A percentile compares a stretch with the other conserved stretches of the same genome.
Evolutionary conservation across 441 rosid genomes (phyloP).

Genomic region (Croton setiger): DNA sequence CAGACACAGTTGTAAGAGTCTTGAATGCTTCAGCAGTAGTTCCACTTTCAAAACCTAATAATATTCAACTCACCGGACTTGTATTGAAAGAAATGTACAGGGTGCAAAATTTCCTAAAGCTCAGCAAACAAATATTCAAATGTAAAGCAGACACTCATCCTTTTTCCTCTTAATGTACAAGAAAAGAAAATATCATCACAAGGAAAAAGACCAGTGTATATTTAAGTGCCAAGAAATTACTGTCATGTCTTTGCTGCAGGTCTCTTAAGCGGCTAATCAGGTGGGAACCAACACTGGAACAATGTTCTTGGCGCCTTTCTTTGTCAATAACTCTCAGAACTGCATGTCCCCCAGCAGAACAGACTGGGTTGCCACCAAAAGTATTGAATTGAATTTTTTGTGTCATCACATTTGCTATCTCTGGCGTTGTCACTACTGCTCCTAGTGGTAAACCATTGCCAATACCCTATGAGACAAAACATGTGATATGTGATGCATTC

Average conservation of each 20-base stretch:
- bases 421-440: slow-evolving; percentile 89
- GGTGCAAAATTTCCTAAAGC: neutral
- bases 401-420: slow-evolving; percentile 77
- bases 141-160: neutral
- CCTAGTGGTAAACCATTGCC: slow-evolving; percentile 93
- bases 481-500: neutral
- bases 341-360: slow-evolving; percentile 90
- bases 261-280: slow-evolving; percentile 56
- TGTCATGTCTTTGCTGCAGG: slow-evolving; percentile 64
- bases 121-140: neutral
- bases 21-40: neutral
- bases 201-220: neutral
- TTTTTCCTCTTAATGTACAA: neutral
- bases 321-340: slow-evolving; percentile 75
- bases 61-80: neutral
- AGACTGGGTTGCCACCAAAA: slow-evolving; percentile 90
- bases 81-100: neutral
- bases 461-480: slow-evolving; percentile 52
- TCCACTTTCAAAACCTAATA: neutral
- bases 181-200: neutral
- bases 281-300: slow-evolving; percentile 72
- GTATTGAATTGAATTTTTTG: slow-evolving; percentile 80
- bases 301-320: slow-evolving; percentile 79
- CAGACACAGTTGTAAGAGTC: neutral
- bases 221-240: slow-evolving; percentile 38